Conservation (phyloP, 129 eudicot species). For the Chrysanthemum lavandulifolium region DNA sequence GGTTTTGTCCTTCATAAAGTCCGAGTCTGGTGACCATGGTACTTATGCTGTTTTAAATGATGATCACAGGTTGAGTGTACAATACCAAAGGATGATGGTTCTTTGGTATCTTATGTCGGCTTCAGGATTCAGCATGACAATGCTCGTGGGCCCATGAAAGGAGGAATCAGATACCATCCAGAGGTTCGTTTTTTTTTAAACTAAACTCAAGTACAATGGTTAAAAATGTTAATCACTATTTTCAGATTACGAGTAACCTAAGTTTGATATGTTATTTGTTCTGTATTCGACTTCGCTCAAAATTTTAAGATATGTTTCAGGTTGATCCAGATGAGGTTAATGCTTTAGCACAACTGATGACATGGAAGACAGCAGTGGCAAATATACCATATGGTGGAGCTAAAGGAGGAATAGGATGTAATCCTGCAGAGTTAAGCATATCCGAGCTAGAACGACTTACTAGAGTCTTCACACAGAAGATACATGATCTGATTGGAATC, state of each 20-base stretch:
- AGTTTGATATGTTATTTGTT: background rate
- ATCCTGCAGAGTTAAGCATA: constrained; percentile 60
- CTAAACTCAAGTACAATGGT: background rate
- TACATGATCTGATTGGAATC: constrained; percentile 89
- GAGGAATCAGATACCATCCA: constrained; percentile 98
- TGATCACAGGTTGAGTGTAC: constrained; percentile 89
- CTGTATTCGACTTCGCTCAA: background rate
- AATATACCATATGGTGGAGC: constrained; percentile 98
- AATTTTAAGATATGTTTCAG: constrained; percentile 31
- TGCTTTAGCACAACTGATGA: constrained; percentile 93
- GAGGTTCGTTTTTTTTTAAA: constrained; percentile 48
- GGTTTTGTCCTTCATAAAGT: background rate
- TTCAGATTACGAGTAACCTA: background rate
- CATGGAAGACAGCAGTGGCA: constrained; percentile 99
- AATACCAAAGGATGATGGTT: constrained; percentile 94
- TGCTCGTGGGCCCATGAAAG: constrained; percentile 99
- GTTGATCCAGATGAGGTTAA: constrained; percentile 99
- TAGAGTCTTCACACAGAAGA: constrained; percentile 91
- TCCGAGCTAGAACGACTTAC: constrained; percentile 90
- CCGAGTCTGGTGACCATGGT: background rate
- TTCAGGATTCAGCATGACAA: constrained; percentile 97
- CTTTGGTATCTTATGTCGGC: constrained; percentile 81
- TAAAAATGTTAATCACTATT: background rate
- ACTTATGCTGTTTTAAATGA: constrained; percentile 17
- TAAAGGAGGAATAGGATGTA: constrained; percentile 96